Evolutionary conservation across 257 asterid genomes (phyloP).

Genomic region (Thymus quinquecostatus): DNA sequence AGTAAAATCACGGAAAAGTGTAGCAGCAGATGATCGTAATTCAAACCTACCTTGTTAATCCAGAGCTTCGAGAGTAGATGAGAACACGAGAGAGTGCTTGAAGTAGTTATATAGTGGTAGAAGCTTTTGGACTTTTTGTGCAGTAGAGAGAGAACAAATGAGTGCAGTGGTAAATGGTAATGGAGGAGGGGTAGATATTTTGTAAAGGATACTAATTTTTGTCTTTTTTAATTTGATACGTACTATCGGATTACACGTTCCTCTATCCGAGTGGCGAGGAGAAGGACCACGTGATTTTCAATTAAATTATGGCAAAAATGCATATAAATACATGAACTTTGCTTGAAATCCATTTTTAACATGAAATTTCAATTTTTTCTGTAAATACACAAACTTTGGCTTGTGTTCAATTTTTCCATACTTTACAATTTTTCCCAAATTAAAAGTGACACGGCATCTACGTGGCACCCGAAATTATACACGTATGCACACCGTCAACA

Average conservation of each 20-base stretch:
- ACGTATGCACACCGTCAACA: too few relatives aligned
- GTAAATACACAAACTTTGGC: too few relatives aligned
- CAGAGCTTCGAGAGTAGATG: constrained; percentile 29
- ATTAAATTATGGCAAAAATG: not conserved
- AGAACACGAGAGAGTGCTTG: constrained; percentile 7
- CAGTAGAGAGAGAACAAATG: not conserved
- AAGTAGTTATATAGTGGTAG: constrained; percentile 8
- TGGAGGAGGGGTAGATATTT: not conserved
- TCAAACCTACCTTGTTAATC: constrained; percentile 30
- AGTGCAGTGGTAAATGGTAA: not conserved
- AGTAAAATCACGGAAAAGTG: not conserved
- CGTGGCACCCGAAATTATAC: too few relatives aligned
- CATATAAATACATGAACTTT: too few relatives aligned
- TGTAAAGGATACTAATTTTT: not conserved
- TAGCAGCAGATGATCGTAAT: not conserved
- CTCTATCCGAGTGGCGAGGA: not conserved
- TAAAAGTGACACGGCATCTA: too few relatives aligned
- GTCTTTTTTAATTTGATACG: not conserved
- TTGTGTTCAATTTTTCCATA: too few relatives aligned
- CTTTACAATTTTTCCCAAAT: too few relatives aligned
- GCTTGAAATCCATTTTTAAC: too few relatives aligned
- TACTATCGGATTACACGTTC: constrained; percentile 6
- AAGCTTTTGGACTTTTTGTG: not conserved
- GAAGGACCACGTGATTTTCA: not conserved
- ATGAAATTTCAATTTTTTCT: too few relatives aligned